phyloP scores from a whole-genome alignment of 1,284 basidiomycete genomes.

The Cutaneotrichosporon spelunceum region DNA sequence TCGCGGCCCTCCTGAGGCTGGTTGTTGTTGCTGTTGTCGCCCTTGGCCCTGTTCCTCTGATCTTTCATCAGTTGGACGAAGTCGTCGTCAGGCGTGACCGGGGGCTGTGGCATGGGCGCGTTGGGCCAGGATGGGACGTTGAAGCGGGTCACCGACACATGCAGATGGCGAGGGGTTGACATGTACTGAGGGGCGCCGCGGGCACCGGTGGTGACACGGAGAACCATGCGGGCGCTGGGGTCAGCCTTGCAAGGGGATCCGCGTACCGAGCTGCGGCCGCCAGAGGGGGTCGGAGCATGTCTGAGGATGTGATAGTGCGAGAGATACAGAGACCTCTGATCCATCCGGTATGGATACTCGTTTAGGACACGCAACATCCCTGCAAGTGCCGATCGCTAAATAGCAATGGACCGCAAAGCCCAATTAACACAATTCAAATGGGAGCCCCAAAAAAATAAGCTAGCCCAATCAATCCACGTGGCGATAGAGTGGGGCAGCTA shows the following conservation, averaged over 20 bases:
- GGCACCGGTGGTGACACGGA: not conserved
- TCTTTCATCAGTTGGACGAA: slow-evolving; percentile 10
- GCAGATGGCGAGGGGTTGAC: not conserved
- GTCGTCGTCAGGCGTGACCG: slow-evolving; percentile 33
- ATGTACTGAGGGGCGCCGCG: not conserved
- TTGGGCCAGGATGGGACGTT: slow-evolving; percentile 40
- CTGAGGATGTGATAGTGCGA: not conserved
- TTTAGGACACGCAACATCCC: too few relatives aligned
- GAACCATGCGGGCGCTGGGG: not conserved
- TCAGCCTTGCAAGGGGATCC: not conserved
- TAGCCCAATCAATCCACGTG: not conserved
- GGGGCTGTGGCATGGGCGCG: slow-evolving; percentile 36
- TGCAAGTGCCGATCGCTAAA: too few relatives aligned
- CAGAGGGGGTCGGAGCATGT: not conserved
- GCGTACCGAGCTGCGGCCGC: not conserved
- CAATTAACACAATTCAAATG: too few relatives aligned
- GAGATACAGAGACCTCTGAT: too few relatives aligned
- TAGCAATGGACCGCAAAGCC: too few relatives aligned
- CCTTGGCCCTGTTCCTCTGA: not conserved
- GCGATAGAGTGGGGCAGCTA: not conserved
- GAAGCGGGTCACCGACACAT: slow-evolving; percentile 2
- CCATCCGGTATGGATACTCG: too few relatives aligned
- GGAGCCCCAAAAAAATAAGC: too few relatives aligned
- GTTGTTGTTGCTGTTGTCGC: not conserved
- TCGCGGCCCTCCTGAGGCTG: slow-evolving; percentile 10